Percentiles rank a stretch among this genome's conserved stretches.
Evolutionary conservation across 768 basidiomycete genomes (phyloP).

Genomic region (Trametes maxima): DNA sequence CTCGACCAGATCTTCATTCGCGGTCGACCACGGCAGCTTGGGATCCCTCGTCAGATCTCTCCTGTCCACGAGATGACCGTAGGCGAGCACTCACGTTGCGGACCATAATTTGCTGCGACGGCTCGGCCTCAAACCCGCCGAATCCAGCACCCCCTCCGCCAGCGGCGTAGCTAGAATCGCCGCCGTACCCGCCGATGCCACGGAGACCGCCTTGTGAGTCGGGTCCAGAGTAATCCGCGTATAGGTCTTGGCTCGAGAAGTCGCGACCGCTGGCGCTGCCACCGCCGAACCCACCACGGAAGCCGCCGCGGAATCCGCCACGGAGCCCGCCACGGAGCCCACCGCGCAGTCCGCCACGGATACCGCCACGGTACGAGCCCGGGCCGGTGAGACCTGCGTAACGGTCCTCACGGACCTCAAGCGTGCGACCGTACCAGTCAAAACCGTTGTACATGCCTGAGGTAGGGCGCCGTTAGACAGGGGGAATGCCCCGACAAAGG

Average conservation of each 20-base stretch:
- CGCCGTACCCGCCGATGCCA: conserved; percentile 37
- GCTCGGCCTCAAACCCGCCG: conserved; percentile 64
- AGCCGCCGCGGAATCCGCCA: conserved; percentile 62
- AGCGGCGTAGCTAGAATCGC: conserved; percentile 37
- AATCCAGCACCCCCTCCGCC: conserved; percentile 39
- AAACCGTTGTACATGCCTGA: conserved; percentile 95
- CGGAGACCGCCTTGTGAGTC: conserved; percentile 56
- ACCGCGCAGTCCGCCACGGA: conserved; percentile 51
- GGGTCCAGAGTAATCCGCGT: conserved; percentile 91
- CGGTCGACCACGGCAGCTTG: conserved; percentile 97
- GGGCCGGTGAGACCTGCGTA: conserved; percentile 83
- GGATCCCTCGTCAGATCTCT: neutral
- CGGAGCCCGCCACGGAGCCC: conserved; percentile 54
- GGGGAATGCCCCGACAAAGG: too few relatives aligned
- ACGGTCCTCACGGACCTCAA: conserved; percentile 97
- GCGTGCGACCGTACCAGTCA: conserved; percentile 93
- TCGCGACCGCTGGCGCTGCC: conserved; percentile 53
- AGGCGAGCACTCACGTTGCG: conserved; percentile 78
- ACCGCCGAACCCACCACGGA: conserved; percentile 48
- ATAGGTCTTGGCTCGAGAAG: conserved; percentile 87
- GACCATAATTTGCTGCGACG: conserved; percentile 97
- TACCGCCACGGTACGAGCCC: conserved; percentile 56
- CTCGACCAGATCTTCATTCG: conserved; percentile 97
- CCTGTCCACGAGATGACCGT: neutral
- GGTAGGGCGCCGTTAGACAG: conserved; percentile 1